A percentile compares a stretch with the other conserved stretches of the same genome.
Evolutionary conservation across 176 grass and related monocot species (phyloP).

Genomic region (Oryza meyeriana): DNA sequence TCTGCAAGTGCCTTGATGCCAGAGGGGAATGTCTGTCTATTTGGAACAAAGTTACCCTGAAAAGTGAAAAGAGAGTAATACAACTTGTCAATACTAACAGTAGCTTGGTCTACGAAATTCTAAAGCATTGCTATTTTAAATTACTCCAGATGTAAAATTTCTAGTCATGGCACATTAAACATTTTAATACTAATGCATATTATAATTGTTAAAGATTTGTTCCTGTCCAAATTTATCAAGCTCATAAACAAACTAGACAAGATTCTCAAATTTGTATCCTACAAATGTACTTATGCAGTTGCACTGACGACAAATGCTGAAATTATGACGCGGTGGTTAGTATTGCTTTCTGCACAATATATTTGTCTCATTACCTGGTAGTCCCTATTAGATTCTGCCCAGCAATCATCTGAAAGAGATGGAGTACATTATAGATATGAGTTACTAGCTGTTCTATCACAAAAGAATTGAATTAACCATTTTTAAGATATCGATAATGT

Average conservation of each 20-base stretch:
- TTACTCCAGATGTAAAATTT: constrained; percentile 2
- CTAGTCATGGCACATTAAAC: not conserved
- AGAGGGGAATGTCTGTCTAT: constrained; percentile 64
- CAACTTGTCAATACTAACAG: constrained; percentile 20
- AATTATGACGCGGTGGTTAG: constrained; percentile 17
- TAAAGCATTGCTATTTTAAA: not conserved
- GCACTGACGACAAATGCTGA: constrained; percentile 14
- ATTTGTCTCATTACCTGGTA: constrained; percentile 49
- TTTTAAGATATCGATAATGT: not conserved
- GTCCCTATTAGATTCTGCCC: constrained; percentile 78
- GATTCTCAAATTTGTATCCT: not conserved
- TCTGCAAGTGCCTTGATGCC: constrained; percentile 80
- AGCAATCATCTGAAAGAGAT: constrained; percentile 89
- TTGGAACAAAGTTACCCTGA: constrained; percentile 78
- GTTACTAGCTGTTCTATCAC: not conserved
- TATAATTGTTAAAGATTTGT: not conserved
- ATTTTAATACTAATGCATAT: not conserved
- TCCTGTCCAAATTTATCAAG: not conserved
- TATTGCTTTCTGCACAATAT: not conserved
- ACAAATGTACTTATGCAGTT: not conserved
- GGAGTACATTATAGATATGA: not conserved
- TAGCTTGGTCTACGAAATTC: not conserved
- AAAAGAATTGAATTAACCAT: not conserved
- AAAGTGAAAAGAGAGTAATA: not conserved
- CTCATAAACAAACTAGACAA: not conserved